phyloP scores from a whole-genome alignment of 148 eudicot genomes.

The Limonium bicolor region DNA sequence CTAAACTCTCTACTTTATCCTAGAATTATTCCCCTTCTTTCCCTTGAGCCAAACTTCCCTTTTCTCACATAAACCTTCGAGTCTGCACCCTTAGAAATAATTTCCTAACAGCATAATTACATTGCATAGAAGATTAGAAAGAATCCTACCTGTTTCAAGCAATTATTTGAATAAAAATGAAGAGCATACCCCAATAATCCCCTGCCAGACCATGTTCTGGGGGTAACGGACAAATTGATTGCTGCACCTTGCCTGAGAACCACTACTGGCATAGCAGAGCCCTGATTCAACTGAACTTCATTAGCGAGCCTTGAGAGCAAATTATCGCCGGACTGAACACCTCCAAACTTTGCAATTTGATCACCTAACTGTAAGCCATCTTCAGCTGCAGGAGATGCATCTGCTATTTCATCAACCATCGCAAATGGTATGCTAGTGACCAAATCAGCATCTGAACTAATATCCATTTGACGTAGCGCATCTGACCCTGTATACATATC shows the following conservation, averaged over 20 bases:
- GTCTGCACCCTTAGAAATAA: too few relatives aligned
- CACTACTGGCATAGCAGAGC: slow-evolving; percentile 29
- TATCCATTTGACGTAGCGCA: too few relatives aligned
- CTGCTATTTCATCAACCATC: slow-evolving; percentile 79
- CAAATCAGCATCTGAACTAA: slow-evolving; percentile 27
- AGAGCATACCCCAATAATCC: slow-evolving; percentile 88
- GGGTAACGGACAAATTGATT: slow-evolving; percentile 45
- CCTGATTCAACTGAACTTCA: slow-evolving; percentile 63
- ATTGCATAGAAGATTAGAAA: too few relatives aligned
- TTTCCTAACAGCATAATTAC: too few relatives aligned
- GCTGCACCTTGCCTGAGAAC: slow-evolving; percentile 67
- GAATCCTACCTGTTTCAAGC: too few relatives aligned
- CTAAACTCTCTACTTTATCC: too few relatives aligned
- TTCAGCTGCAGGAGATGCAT: slow-evolving; percentile 90
- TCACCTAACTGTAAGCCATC: slow-evolving; percentile 97
- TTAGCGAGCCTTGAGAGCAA: slow-evolving; percentile 55
- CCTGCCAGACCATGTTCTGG: slow-evolving; percentile 85
- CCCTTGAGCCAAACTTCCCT: too few relatives aligned
- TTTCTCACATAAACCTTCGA: too few relatives aligned
- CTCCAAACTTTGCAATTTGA: slow-evolving; percentile 78
- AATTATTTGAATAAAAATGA: too few relatives aligned
- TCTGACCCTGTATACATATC: too few relatives aligned
- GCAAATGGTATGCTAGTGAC: slow-evolving; percentile 58
- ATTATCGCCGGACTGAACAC: slow-evolving; percentile 59
- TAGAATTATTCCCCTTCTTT: too few relatives aligned